Evolutionary conservation across 2,329 filamentous ascomycete species (phyloP).

Genomic region (Penicillium italicum): DNA sequence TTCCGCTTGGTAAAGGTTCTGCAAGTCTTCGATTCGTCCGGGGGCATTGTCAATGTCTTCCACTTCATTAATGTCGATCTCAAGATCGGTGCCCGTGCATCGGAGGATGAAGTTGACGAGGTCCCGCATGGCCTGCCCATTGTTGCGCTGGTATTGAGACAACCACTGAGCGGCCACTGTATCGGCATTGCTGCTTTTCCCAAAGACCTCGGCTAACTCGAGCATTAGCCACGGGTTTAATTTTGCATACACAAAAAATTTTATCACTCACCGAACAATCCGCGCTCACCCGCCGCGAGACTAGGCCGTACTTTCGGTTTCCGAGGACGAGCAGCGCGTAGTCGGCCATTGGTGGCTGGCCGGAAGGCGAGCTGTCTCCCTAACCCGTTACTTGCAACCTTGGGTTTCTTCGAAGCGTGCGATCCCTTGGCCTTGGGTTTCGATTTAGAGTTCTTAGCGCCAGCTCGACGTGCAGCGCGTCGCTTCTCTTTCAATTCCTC

Average conservation of each 20-base stretch:
- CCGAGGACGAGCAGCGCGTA: conserved; percentile 45
- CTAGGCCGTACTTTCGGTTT: conserved; percentile 52
- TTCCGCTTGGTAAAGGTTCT: conserved; percentile 79
- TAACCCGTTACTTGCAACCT: conserved; percentile 50
- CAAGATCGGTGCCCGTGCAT: conserved; percentile 74
- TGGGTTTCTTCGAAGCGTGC: conserved; percentile 53
- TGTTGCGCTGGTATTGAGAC: conserved; percentile 53
- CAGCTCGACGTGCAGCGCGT: conserved; percentile 35
- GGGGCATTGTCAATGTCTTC: conserved; percentile 84
- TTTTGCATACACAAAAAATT: not conserved
- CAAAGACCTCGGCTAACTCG: conserved; percentile 56
- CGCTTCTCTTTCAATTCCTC: conserved; percentile 48
- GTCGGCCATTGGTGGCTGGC: conserved; percentile 46
- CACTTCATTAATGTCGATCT: conserved; percentile 78
- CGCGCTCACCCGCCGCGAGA: conserved; percentile 51
- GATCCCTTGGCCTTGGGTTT: conserved; percentile 37
- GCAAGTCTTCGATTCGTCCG: conserved; percentile 74
- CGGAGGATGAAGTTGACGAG: conserved; percentile 61
- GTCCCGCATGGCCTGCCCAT: conserved; percentile 54
- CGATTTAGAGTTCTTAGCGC: conserved; percentile 34
- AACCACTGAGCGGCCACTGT: conserved; percentile 58
- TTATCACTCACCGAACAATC: conserved; percentile 53
- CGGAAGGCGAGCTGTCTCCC: conserved; percentile 53
- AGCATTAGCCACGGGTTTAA: conserved; percentile 24
- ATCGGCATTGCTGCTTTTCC: conserved; percentile 52